Conservation (phyloP, 2,329 filamentous ascomycete species). For the Nakataea oryzae region DNA sequence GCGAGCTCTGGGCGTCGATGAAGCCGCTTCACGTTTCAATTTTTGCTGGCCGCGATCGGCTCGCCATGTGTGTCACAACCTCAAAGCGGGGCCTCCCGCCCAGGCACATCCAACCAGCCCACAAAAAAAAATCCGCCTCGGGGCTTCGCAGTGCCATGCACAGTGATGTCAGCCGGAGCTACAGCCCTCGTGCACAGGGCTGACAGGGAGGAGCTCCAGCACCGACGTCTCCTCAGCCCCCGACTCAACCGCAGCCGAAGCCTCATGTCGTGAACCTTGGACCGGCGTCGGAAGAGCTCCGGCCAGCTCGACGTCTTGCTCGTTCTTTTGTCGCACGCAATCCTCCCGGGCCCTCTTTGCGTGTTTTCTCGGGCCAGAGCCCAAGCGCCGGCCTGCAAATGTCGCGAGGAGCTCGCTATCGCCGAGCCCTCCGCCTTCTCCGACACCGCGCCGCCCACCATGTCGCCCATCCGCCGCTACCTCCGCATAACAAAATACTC, state of each 20-base stretch:
- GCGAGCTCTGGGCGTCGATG: not conserved
- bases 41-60: not conserved
- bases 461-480: slow-evolving; percentile 85
- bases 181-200: no score
- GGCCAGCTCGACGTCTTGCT: not conserved
- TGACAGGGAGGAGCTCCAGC: not conserved
- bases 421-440: not conserved
- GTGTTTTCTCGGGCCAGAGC: not conserved
- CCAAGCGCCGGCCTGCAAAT: not conserved
- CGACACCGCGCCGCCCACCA: slow-evolving; percentile 23
- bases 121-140: not conserved
- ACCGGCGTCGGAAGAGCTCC: not conserved
- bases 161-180: slow-evolving; percentile 1
- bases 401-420: not conserved
- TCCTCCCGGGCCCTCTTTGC: not conserved
- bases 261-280: not conserved
- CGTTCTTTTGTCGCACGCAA: not conserved
- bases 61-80: not conserved
- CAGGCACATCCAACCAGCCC: not conserved
- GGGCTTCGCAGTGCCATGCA: not conserved
- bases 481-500: slow-evolving; percentile 87
- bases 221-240: not conserved
- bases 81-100: not conserved
- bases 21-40: no score
- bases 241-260: not conserved